Evolutionary conservation across 768 basidiomycete species (phyloP).

Genomic region (Dentipellis sp.): DNA sequence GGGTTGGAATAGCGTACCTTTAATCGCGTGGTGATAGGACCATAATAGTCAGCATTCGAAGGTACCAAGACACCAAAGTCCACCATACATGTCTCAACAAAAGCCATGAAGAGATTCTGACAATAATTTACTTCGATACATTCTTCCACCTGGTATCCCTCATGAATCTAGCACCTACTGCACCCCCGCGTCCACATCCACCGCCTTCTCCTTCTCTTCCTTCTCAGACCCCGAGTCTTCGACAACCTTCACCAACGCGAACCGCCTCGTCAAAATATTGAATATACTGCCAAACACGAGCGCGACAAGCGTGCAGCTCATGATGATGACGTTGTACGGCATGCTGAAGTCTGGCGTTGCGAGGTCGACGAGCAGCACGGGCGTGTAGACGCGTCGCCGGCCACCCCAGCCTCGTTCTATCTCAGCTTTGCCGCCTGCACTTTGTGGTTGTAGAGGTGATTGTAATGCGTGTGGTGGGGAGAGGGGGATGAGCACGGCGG

Average conservation of each 20-base stretch:
- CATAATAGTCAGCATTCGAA: too few species aligned
- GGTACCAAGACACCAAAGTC: too few species aligned
- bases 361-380: conserved; percentile 78
- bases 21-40: too few species aligned
- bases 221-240: conserved; percentile 1
- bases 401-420: not conserved
- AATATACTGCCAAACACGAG: conserved; percentile 91
- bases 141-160: too few species aligned
- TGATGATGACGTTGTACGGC: conserved; percentile 99
- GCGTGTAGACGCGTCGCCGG: conserved; percentile 58
- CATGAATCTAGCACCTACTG: too few species aligned
- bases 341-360: conserved; percentile 99
- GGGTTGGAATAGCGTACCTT: too few species aligned
- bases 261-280: conserved; percentile 75
- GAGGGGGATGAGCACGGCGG: conserved; percentile 62
- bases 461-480: not conserved
- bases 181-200: too few species aligned
- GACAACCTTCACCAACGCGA: conserved; percentile 44
- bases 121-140: too few species aligned
- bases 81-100: too few species aligned
- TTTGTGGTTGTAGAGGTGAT: too few species aligned
- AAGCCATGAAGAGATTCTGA: too few species aligned
- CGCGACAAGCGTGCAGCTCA: conserved; percentile 85
- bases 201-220: too few species aligned
- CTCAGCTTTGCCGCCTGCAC: not conserved